Conservation (phyloP, 305 asterid species). For the Ilex paraguariensis region DNA sequence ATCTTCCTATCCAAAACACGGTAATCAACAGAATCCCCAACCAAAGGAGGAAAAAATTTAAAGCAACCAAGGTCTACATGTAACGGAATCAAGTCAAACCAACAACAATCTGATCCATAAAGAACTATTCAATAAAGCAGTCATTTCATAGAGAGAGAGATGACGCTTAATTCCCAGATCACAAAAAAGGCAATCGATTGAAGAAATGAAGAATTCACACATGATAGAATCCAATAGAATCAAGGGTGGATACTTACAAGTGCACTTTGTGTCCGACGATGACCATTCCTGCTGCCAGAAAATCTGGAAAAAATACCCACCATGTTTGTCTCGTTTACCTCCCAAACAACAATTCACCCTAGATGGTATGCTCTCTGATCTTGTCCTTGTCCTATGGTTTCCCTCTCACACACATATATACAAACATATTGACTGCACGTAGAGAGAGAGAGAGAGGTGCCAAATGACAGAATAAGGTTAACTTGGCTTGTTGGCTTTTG, state of each 20-base stretch:
- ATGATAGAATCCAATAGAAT: not conserved
- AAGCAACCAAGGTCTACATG: too few relatives aligned
- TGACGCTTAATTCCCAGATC: too few relatives aligned
- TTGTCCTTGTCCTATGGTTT: not conserved
- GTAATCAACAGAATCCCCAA: too few relatives aligned
- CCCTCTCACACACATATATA: not conserved
- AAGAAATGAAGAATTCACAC: not conserved
- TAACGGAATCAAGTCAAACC: too few relatives aligned
- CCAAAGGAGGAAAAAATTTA: too few relatives aligned
- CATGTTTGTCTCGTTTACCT: slow-evolving; percentile 27
- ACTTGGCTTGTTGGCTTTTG: slow-evolving; percentile 16
- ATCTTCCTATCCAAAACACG: too few relatives aligned
- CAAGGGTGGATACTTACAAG: slow-evolving; percentile 40
- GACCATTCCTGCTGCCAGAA: slow-evolving; percentile 41
- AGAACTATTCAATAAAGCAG: too few relatives aligned
- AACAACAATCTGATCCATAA: too few relatives aligned
- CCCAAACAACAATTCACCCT: slow-evolving; percentile 5
- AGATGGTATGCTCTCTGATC: slow-evolving; percentile 5
- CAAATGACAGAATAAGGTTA: not conserved
- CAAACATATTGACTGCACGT: too few relatives aligned
- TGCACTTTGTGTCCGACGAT: slow-evolving; percentile 83
- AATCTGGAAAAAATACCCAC: slow-evolving; percentile 85
- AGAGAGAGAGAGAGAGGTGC: slow-evolving; percentile 1
- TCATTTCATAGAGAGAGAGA: too few relatives aligned
- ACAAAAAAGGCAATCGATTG: not conserved